A percentile compares a stretch with the other conserved stretches of the same genome.
These are phyloP conservation scores for Bruguiera sexangula DNA, from an alignment of 345 rosid genomes.

Conservation along the genomic window DNA sequence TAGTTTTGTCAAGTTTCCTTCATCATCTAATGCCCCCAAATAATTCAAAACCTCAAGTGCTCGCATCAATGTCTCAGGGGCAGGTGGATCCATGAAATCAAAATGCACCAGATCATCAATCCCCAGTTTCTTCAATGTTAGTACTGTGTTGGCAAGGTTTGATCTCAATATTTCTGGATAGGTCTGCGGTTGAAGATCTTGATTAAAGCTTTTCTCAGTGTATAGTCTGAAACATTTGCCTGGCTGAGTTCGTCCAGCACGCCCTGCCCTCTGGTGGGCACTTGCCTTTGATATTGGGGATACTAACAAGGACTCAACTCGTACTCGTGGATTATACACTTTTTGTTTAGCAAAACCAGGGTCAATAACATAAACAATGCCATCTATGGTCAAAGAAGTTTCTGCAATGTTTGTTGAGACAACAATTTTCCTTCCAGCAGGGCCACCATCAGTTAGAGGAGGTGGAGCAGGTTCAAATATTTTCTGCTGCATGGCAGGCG, in stretches of 20 bases:
- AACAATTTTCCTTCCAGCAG: constrained; percentile 90
- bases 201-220: constrained; percentile 76
- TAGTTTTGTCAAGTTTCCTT: constrained; percentile 2
- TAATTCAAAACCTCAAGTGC: constrained; percentile 6
- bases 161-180: constrained; percentile 24
- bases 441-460: constrained; percentile 69
- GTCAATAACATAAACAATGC: constrained; percentile 90
- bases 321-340: constrained; percentile 82
- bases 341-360: constrained; percentile 94
- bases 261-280: constrained; percentile 97
- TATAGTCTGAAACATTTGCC: constrained; percentile 93
- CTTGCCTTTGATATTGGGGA: constrained; percentile 98
- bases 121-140: constrained; percentile 9
- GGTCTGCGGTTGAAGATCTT: constrained; percentile 84
- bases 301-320: constrained; percentile 85
- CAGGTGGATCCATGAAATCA: constrained; percentile 19
- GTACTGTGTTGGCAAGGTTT: constrained; percentile 9
- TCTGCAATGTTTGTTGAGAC: constrained; percentile 95
- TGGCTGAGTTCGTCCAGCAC: constrained; percentile 97
- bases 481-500: constrained; percentile 95
- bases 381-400: constrained; percentile 95
- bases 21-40: constrained; percentile 5
- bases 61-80: constrained; percentile 5
- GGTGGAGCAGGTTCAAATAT: constrained; percentile 93
- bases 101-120: constrained; percentile 12